Percentiles rank a stretch among this genome's conserved stretches.
These are phyloP conservation scores for Phytophthora crassamura DNA, from an alignment of 352 stramenopile species.

Conservation along the genomic window DNA sequence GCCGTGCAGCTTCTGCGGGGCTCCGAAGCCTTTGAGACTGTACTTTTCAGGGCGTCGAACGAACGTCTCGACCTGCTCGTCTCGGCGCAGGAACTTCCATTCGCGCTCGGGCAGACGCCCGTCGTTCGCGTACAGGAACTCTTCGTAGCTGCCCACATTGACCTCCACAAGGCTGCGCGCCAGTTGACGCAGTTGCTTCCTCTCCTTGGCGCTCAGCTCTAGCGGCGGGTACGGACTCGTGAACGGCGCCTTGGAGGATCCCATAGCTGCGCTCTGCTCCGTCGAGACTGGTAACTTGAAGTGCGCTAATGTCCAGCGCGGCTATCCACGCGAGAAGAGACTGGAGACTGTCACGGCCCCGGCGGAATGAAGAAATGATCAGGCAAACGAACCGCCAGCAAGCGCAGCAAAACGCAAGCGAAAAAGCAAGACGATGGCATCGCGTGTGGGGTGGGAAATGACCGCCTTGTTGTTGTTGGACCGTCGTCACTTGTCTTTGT, in stretches of 20 bases:
- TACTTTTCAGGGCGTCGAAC: conserved; percentile 20
- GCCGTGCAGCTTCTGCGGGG: conserved; percentile 20
- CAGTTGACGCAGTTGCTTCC: conserved; percentile 20
- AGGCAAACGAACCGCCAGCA: too few species aligned
- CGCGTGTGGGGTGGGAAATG: too few species aligned
- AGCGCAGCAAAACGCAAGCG: too few species aligned
- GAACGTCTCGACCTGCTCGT: conserved; percentile 24
- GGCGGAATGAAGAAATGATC: too few species aligned
- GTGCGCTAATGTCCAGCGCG: not conserved
- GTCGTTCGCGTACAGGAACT: conserved; percentile 15
- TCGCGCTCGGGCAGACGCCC: conserved; percentile 11
- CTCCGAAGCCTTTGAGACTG: conserved; percentile 19
- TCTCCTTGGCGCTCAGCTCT: conserved; percentile 15
- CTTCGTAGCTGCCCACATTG: conserved; percentile 27
- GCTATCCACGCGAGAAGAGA: conserved; percentile 6
- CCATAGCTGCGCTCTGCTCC: not conserved
- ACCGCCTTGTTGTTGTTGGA: too few species aligned
- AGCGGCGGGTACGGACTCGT: conserved; percentile 20
- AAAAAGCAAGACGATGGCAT: too few species aligned
- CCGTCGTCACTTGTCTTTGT: too few species aligned
- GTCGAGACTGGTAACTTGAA: not conserved
- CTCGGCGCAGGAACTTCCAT: conserved; percentile 22
- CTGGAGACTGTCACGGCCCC: too few species aligned
- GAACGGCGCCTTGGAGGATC: conserved; percentile 12
- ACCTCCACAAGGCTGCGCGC: conserved; percentile 23